These are phyloP conservation scores for Verticillium nubilum DNA, from an alignment of 2,329 filamentous ascomycete genomes.

Conservation along the genomic window DNA sequence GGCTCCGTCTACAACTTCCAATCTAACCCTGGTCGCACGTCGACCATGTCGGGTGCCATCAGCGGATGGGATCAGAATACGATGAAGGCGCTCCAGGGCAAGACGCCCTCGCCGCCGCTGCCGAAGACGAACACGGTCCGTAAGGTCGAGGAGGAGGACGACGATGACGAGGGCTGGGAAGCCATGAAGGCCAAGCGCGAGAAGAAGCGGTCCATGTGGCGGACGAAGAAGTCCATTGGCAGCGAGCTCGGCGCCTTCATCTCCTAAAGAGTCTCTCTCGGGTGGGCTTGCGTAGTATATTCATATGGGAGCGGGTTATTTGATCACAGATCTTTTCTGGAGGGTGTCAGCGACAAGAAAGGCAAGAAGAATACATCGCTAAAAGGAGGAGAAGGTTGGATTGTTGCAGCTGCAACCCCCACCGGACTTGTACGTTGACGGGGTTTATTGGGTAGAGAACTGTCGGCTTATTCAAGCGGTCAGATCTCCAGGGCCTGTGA, in stretches of 20 bases:
- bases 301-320: not conserved
- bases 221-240: conserved; percentile 50
- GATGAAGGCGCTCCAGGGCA: conserved; percentile 31
- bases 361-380: not conserved
- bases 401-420: not conserved
- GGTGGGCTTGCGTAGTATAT: not conserved
- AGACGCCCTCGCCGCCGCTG: conserved; percentile 30
- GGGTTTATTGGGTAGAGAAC: not conserved
- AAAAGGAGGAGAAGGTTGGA: not conserved
- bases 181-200: conserved; percentile 65
- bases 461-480: not conserved
- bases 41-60: conserved; percentile 37
- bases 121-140: conserved; percentile 23
- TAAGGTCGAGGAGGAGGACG: conserved; percentile 39
- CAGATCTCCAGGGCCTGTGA: not conserved
- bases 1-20: not conserved
- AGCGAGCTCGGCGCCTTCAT: conserved; percentile 44
- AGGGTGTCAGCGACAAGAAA: not conserved
- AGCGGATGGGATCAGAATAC: conserved; percentile 22
- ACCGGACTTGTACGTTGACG: not conserved
- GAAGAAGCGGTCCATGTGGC: conserved; percentile 63
- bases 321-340: no score
- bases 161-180: conserved; percentile 64
- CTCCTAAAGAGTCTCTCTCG: conserved; percentile 13
- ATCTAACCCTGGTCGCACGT: conserved; percentile 16